Evolutionary conservation across 78 protist species (phyloP).

Genomic region (slime mould (Dictyostelium discoideum)): DNA sequence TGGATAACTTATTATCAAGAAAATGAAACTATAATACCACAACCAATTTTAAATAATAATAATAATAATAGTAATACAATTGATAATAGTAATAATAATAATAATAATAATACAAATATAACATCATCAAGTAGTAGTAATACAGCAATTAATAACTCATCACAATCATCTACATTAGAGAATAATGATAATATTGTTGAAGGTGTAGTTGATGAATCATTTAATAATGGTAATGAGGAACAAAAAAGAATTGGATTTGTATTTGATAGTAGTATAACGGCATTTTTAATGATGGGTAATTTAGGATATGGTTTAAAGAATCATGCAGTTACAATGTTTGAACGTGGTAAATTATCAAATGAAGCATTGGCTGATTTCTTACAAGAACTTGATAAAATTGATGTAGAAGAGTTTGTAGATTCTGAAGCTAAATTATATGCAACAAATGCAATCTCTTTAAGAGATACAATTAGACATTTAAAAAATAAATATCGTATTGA

Average conservation of each 20-base stretch:
- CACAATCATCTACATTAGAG: not conserved
- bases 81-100: not conserved
- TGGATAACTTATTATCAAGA: conserved; percentile 57
- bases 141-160: not conserved
- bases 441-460: conserved; percentile 88
- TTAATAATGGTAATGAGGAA: not conserved
- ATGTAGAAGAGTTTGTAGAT: conserved; percentile 74
- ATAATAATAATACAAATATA: not conserved
- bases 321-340: conserved; percentile 97
- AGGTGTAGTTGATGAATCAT: not conserved
- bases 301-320: conserved; percentile 90
- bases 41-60: not conserved
- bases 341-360: conserved; percentile 94
- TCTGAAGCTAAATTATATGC: conserved; percentile 90
- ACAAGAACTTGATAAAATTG: conserved; percentile 82
- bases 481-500: conserved; percentile 13
- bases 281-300: conserved; percentile 97
- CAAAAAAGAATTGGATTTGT: conserved; percentile 86
- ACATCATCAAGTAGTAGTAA: not conserved
- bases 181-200: not conserved
- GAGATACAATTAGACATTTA: conserved; percentile 86
- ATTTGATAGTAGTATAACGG: conserved; percentile 93
- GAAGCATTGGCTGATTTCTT: conserved; percentile 89
- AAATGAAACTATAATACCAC: not conserved
- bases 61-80: not conserved